Percentiles rank a stretch among this genome's conserved stretches.
These are phyloP conservation scores for Nothophaeocryptopus gaeumannii DNA, from an alignment of 2,329 filamentous ascomycete species.

Conservation along the genomic window DNA sequence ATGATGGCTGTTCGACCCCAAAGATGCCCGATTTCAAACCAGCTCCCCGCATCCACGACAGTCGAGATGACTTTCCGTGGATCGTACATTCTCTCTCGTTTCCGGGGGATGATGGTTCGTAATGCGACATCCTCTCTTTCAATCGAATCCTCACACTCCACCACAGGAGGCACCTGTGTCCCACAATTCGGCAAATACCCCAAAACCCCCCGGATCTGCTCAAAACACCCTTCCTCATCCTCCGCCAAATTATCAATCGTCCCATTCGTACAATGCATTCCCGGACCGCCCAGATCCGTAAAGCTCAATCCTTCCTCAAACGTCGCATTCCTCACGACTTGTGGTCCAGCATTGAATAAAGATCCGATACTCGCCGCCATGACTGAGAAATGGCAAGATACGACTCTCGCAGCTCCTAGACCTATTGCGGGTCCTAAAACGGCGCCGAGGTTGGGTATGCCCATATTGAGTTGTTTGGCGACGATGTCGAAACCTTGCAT, in stretches of 20 bases:
- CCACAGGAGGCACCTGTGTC: conserved; percentile 51
- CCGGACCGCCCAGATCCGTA: conserved; percentile 58
- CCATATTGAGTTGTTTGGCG: conserved; percentile 56
- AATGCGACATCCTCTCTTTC: conserved; percentile 50
- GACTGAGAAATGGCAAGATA: conserved; percentile 62
- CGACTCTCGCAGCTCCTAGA: conserved; percentile 60
- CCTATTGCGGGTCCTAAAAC: conserved; percentile 64
- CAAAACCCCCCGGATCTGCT: conserved; percentile 58
- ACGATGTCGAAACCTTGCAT: conserved; percentile 56
- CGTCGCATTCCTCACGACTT: conserved; percentile 60
- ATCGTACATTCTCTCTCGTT: conserved; percentile 60
- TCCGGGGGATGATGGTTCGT: conserved; percentile 57
- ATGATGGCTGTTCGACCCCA: conserved; percentile 63
- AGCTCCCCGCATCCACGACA: conserved; percentile 55
- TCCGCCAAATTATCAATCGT: conserved; percentile 64
- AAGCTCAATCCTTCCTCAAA: conserved; percentile 62
- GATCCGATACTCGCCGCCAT: conserved; percentile 63
- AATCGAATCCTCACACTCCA: conserved; percentile 47
- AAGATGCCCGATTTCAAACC: conserved; percentile 63
- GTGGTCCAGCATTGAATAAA: conserved; percentile 63
- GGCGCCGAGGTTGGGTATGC: conserved; percentile 63
- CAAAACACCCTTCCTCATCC: conserved; percentile 60
- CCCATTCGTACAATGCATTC: conserved; percentile 62
- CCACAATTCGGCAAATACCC: conserved; percentile 59
- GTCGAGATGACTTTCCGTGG: conserved; percentile 56